A percentile compares a stretch with the other conserved stretches of the same genome.
phyloP scores from a whole-genome alignment of 805 yeast species.

The Ogataea pini region DNA sequence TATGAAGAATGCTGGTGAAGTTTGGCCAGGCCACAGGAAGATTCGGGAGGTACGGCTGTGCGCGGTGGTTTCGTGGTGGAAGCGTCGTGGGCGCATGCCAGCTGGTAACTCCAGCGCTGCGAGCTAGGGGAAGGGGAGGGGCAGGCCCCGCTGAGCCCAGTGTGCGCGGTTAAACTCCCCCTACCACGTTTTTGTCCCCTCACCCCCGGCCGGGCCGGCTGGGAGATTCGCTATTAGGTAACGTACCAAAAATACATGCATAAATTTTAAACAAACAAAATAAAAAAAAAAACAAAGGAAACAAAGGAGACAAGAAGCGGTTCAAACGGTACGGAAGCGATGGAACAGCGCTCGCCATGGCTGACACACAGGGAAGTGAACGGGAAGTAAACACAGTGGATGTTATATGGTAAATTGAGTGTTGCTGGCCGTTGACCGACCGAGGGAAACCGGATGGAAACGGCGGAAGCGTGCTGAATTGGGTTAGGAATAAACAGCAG shows the following conservation, averaged over 20 bases:
- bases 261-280: background rate
- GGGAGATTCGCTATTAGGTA: constrained; percentile 6
- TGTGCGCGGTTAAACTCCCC: background rate
- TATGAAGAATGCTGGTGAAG: background rate
- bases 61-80: too few species aligned
- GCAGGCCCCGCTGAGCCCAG: too few species aligned
- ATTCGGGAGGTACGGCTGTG: too few species aligned
- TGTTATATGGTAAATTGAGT: background rate
- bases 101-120: too few species aligned
- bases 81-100: too few species aligned
- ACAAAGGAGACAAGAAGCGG: background rate
- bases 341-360: constrained; percentile 4
- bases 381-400: background rate
- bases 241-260: background rate
- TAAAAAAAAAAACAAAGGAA: background rate
- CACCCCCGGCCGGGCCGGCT: background rate
- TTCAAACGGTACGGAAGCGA: constrained; percentile 1
- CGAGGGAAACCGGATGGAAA: background rate
- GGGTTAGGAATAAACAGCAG: constrained; percentile 6
- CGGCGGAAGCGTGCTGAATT: constrained; percentile 4
- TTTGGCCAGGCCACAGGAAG: background rate
- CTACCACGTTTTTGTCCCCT: background rate
- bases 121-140: too few species aligned
- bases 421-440: background rate
- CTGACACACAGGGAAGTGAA: background rate